Evolutionary conservation across 345 rosid genomes (phyloP).

Genomic region (Syzygium oleosum): DNA sequence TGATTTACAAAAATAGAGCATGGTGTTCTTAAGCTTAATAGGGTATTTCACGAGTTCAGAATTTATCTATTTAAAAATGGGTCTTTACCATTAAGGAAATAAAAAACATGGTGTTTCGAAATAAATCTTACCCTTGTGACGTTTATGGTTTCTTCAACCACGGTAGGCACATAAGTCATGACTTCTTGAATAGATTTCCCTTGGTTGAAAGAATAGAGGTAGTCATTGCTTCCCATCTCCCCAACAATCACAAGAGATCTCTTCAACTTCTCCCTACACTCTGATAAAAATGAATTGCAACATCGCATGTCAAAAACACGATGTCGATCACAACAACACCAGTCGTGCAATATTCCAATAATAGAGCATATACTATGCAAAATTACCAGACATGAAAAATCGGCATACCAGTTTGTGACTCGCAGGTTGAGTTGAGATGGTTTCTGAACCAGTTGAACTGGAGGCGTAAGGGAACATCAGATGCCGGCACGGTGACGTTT

Average conservation of each 20-base stretch:
- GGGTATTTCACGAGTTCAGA: not conserved
- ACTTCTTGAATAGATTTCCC: constrained; percentile 9
- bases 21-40: not conserved
- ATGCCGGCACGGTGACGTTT: not conserved
- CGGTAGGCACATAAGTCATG: not conserved
- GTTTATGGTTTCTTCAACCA: not conserved
- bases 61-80: not conserved
- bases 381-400: not conserved
- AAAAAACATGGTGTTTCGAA: not conserved
- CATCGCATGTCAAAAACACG: not conserved
- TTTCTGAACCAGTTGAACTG: not conserved
- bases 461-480: not conserved
- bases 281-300: not conserved
- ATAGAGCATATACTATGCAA: not conserved
- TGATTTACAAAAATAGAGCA: too few relatives aligned
- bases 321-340: not conserved
- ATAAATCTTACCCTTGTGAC: not conserved
- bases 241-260: constrained; percentile 9
- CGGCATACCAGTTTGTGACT: not conserved
- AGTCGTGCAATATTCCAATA: not conserved
- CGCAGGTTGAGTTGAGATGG: not conserved
- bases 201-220: not conserved
- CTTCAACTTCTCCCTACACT: not conserved
- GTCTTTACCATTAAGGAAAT: not conserved
- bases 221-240: constrained; percentile 10